Percentiles rank a stretch among this genome's conserved stretches.
These are phyloP conservation scores for Phytophthora ramorum DNA, from an alignment of 352 stramenopile genomes.

Conservation along the genomic window DNA sequence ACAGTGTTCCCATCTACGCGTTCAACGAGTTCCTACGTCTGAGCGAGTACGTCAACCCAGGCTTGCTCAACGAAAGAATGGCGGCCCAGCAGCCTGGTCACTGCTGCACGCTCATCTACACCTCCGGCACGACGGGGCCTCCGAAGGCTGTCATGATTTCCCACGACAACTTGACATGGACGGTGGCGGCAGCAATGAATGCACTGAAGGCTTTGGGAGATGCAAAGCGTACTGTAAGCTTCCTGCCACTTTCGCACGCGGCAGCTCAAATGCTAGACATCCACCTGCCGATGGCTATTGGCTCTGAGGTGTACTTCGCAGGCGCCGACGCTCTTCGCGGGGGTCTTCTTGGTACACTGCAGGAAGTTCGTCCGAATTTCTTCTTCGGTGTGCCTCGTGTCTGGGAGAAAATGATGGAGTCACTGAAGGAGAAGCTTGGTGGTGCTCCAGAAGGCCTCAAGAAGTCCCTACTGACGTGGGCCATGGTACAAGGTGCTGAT, in stretches of 20 bases:
- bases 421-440: slow-evolving; percentile 59
- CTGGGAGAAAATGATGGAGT: slow-evolving; percentile 90
- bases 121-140: slow-evolving; percentile 79
- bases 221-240: slow-evolving; percentile 75
- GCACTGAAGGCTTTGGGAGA: slow-evolving; percentile 56
- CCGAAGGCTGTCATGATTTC: slow-evolving; percentile 83
- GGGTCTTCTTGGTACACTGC: slow-evolving; percentile 63
- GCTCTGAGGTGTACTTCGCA: slow-evolving; percentile 80
- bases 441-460: slow-evolving; percentile 59
- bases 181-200: slow-evolving; percentile 59
- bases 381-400: slow-evolving; percentile 90
- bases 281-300: slow-evolving; percentile 67
- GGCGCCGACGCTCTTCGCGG: slow-evolving; percentile 76
- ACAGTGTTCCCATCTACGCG: slow-evolving; percentile 59
- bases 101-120: slow-evolving; percentile 92
- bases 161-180: slow-evolving; percentile 82
- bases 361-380: slow-evolving; percentile 68
- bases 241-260: slow-evolving; percentile 85
- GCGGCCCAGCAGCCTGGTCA: slow-evolving; percentile 55
- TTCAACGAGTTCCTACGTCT: slow-evolving; percentile 68
- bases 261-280: slow-evolving; percentile 86
- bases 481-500: slow-evolving; percentile 73
- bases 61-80: slow-evolving; percentile 50
- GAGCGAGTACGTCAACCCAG: slow-evolving; percentile 43
- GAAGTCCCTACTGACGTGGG: slow-evolving; percentile 86